Conservation (phyloP, 2,329 filamentous ascomycete genomes). For the Coleophoma eucalyptorum region DNA sequence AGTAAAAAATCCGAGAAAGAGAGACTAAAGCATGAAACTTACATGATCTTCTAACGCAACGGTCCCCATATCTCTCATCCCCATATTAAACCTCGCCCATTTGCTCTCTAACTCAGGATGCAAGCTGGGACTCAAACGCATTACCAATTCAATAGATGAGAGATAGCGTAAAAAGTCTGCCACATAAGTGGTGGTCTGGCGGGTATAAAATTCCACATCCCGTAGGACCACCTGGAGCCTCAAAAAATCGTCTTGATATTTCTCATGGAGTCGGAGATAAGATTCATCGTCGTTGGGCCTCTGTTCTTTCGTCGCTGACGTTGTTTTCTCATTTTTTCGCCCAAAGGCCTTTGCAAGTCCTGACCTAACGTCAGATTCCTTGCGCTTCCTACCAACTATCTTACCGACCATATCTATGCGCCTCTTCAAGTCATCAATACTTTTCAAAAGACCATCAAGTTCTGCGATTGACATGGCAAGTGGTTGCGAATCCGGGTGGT, state of each 20-base stretch:
- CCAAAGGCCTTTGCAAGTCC: constrained; percentile 86
- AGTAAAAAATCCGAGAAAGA: no score
- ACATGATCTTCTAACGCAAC: constrained; percentile 83
- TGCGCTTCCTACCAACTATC: constrained; percentile 77
- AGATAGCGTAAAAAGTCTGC: constrained; percentile 78
- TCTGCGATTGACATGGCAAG: constrained; percentile 51
- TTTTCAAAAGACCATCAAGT: constrained; percentile 66
- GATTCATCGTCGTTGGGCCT: constrained; percentile 66
- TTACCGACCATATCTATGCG: constrained; percentile 89
- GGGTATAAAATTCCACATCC: constrained; percentile 89
- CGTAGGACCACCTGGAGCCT: constrained; percentile 81
- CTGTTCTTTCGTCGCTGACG: constrained; percentile 71
- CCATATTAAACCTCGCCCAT: constrained; percentile 87
- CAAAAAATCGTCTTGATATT: constrained; percentile 88
- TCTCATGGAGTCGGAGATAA: constrained; percentile 78
- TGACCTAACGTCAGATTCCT: constrained; percentile 83
- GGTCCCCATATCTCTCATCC: constrained; percentile 80
- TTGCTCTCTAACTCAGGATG: constrained; percentile 88
- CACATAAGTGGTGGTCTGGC: constrained; percentile 76
- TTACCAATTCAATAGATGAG: constrained; percentile 77
- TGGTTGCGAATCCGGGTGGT: constrained; percentile 76
- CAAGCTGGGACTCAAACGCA: constrained; percentile 70
- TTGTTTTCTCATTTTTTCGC: constrained; percentile 49
- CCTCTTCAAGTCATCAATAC: constrained; percentile 95
- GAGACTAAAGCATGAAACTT: constrained; percentile 30